A percentile compares a stretch with the other conserved stretches of the same genome.
Evolutionary conservation across 23 red algal genomes (phyloP).

Genomic region (Gracilaria caudata): DNA sequence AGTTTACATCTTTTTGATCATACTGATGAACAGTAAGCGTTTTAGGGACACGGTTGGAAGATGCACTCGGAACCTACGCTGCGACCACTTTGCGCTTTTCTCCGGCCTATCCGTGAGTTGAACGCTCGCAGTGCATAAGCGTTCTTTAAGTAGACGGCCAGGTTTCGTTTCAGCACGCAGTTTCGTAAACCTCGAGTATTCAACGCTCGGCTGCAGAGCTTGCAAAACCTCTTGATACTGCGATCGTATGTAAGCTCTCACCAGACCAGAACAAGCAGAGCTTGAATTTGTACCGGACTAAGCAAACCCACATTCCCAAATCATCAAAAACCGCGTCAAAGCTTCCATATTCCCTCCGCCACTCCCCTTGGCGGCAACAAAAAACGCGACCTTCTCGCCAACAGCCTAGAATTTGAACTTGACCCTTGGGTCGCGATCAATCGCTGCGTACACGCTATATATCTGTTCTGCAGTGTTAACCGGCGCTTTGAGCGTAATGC

Average conservation of each 20-base stretch:
- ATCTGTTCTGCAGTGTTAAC: constrained; percentile 89
- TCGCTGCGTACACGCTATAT: constrained; percentile 90
- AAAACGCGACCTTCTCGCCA: not conserved
- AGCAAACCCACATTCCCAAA: not conserved
- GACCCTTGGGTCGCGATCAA: constrained; percentile 86
- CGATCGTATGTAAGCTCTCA: not conserved
- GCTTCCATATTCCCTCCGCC: not conserved
- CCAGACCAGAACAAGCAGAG: not conserved
- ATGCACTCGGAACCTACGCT: not conserved
- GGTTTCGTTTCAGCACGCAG: not conserved
- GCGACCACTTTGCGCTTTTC: not conserved
- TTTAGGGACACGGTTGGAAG: constrained; percentile 3
- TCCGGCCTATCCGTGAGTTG: not conserved
- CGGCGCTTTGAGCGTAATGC: constrained; percentile 86
- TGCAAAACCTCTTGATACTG: not conserved
- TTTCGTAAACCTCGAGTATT: constrained; percentile 1
- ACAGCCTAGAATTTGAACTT: constrained; percentile 81
- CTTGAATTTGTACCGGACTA: not conserved
- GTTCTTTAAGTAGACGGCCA: not conserved
- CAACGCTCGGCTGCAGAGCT: not conserved
- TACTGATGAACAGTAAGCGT: constrained; percentile 11
- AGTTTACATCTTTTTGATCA: constrained; percentile 6
- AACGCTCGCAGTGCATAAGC: not conserved
- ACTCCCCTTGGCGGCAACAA: constrained; percentile 1
- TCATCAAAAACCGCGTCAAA: not conserved